Evolutionary conservation across 2,329 filamentous ascomycete species (phyloP), one percentile per base, ranked within the genome.

Genomic region (Aureobasidium subglaciale): DNA sequence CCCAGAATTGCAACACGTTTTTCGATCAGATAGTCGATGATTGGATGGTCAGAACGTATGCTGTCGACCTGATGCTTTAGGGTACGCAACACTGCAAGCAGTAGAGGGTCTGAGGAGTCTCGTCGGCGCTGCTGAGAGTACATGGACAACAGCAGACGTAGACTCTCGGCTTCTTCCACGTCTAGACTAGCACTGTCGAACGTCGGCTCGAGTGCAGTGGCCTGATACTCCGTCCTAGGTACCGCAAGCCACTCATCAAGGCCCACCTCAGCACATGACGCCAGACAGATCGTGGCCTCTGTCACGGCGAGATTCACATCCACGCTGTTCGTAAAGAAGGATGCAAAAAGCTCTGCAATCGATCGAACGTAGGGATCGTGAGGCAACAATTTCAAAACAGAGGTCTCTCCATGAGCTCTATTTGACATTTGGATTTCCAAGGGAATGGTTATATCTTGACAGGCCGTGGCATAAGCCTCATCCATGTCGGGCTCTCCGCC

Each of bases 171-270:
- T 29, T 73, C 70, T 8, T 73, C 68, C 2, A 64, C 64, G 49
- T 71, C 64, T 20, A 74, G 60, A 27, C 75, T 70, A 13, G 78
- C 77, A 15, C 13, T 22, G 10, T 38, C 54, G 25, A 35, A 54
- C n/a, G 56, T 43, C n/a, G 63, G 56, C 49, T 63, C 42, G 2
- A 64, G n/a, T 73, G 34, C n/a, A 22, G 40, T 20, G 6, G 11
- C 2, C 15, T 57, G 27, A 13, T 50, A 38, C 13, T 42, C 30
- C 9, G 55, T 10, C 8, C 45, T 37, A 15, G 86, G 83, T 15
- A 89, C 84, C 5, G 92, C 75, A 27, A 97, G 75, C 92, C 93
- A 99, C n/a, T 88, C 87, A 65, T 96, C 90, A 11, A 96, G 78
- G 18, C 85, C 83, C 65, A 96, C 86, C 60, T 88, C 87, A 5